Evolutionary conservation across 108 stramenopile species (phyloP).

Genomic region (Nannochloropsis gaditana): DNA sequence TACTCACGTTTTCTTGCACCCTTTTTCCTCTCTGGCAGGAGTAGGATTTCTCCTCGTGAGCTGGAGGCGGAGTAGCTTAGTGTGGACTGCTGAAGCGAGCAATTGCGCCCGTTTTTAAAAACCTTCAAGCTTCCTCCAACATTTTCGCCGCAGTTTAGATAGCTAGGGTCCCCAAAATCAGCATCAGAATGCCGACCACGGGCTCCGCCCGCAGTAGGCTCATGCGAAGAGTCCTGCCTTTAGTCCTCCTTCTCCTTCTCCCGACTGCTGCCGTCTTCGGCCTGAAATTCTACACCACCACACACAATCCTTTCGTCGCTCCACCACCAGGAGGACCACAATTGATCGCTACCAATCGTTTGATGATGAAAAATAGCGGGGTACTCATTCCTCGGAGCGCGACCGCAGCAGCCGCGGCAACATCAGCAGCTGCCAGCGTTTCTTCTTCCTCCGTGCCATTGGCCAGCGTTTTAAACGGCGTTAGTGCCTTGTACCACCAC

Average conservation of each 20-base stretch:
- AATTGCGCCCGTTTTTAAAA: no score
- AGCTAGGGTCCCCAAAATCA: neutral
- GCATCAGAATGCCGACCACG: neutral
- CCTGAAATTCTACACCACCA: slow-evolving; percentile 12
- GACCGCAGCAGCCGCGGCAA: neutral
- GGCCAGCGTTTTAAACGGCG: neutral
- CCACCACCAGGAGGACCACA: slow-evolving; percentile 3
- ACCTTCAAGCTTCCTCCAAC: no score
- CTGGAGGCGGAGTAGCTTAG: no score
- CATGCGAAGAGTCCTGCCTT: neutral
- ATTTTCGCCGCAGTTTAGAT: no score
- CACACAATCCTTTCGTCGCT: neutral
- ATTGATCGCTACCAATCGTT: neutral
- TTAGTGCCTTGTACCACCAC: neutral
- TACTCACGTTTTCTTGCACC: no score
- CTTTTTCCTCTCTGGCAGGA: no score
- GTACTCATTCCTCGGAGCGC: neutral
- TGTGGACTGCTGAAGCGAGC: no score
- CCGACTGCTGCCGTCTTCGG: slow-evolving; percentile 11
- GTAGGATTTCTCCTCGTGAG: no score
- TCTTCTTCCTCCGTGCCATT: neutral
- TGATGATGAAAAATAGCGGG: neutral
- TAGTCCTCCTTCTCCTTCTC: neutral
- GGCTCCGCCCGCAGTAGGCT: neutral
- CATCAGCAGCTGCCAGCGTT: neutral